Base-by-base conservation (phyloP, 2,329 filamentous ascomycete genomes). In the Cercospora beticola region DNA sequence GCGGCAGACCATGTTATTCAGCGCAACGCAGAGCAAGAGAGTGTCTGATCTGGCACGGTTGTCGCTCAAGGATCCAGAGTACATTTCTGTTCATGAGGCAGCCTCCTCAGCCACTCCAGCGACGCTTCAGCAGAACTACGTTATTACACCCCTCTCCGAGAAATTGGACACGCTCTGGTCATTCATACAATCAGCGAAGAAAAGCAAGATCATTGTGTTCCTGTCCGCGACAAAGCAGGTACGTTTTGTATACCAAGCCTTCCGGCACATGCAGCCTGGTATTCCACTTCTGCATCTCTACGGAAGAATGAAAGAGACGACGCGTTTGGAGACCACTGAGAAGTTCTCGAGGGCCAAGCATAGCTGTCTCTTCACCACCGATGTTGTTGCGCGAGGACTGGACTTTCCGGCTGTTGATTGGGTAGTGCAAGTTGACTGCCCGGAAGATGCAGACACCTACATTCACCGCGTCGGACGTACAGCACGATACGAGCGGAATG, bases 351-450 rank as follows among this genome's bases (percentile, higher is more conserved):
- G 89, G 0, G 88, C 94, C 1, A 93, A 95, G 76, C 86, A 92
- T 66, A 90, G 92, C 0, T 97, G 95, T 77, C 85, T 99, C 0
- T 97, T 99, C 78, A 93, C 95, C 1, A 99, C 95, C 0, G 95
- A 99, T 77, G 93, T 99, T 5, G 93, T 96, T 4, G 95, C 95
- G 0, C 88, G 95, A 79, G 95, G 95, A 71, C 87, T 99, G 12
- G 95, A 99, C 79, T 98, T 99, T 77, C 95, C 95, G 0, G 90
- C 93, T 3, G 95, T 99, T 0, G 95, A 99, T 79, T 99, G 95
- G 91, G 95, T 99, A 5, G 93, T 99, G n/a, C 95, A 99, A 78
- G 86, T 92, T n/a, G 95, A 99, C 79, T 97, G 92, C 73, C 95
- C 95, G 0, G 95, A 99, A 79, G 94, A 99, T 79, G 91, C 92